Percentiles rank a stretch among this genome's conserved stretches.
Conservation (phyloP, 2,329 filamentous ascomycete genomes). For the Paracamarosporium sp. region DNA sequence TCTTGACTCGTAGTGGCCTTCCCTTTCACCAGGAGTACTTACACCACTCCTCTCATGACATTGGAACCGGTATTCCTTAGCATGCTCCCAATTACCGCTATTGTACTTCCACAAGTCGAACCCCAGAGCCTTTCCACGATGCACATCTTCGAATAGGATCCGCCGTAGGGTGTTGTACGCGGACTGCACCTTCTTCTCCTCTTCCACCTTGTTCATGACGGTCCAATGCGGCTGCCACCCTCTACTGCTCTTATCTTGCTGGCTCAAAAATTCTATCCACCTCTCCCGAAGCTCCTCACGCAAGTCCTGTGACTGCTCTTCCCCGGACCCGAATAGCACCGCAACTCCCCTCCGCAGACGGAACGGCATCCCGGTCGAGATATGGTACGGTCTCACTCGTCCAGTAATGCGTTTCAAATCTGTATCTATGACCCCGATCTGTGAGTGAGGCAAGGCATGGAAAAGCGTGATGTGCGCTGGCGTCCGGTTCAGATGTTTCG, state of each 20-base stretch:
- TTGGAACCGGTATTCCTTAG: slow-evolving; percentile 44
- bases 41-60: neutral
- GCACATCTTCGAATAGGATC: slow-evolving; percentile 36
- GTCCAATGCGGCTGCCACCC: slow-evolving; percentile 53
- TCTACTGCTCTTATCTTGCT: slow-evolving; percentile 49
- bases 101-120: slow-evolving; percentile 53
- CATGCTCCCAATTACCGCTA: slow-evolving; percentile 49
- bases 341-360: slow-evolving; percentile 52
- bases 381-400: slow-evolving; percentile 42
- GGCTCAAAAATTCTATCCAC: slow-evolving; percentile 50
- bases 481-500: slow-evolving; percentile 50
- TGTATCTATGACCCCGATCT: slow-evolving; percentile 43
- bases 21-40: neutral
- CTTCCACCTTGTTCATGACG: slow-evolving; percentile 56
- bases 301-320: slow-evolving; percentile 39
- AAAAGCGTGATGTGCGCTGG: slow-evolving; percentile 55
- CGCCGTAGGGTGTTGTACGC: slow-evolving; percentile 45
- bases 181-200: slow-evolving; percentile 44
- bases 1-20: neutral
- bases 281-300: slow-evolving; percentile 41
- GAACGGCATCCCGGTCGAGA: slow-evolving; percentile 49
- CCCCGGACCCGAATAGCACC: slow-evolving; percentile 43
- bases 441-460: slow-evolving; percentile 53
- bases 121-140: slow-evolving; percentile 46
- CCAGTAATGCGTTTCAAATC: slow-evolving; percentile 36